phyloP scores from a whole-genome alignment of 768 basidiomycete species.

The Amanita thiersii region DNA sequence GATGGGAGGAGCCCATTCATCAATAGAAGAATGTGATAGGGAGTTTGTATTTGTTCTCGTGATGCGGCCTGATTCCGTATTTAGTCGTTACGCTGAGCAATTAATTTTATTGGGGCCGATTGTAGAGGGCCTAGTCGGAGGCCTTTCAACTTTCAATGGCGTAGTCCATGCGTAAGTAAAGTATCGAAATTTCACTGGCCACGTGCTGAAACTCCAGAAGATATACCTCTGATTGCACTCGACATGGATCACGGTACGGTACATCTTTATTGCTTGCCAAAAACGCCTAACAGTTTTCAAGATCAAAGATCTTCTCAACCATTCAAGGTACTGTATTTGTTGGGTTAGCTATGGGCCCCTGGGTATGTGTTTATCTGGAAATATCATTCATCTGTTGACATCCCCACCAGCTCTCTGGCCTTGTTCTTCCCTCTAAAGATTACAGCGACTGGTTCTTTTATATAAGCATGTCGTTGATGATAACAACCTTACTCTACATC shows the following conservation, averaged over 20 bases:
- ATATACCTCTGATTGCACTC: constrained; percentile 45
- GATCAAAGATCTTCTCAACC: constrained; percentile 48
- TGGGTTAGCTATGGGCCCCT: constrained; percentile 74
- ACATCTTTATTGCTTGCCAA: not conserved
- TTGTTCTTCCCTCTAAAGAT: constrained; percentile 54
- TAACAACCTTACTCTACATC: constrained; percentile 29
- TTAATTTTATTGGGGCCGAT: constrained; percentile 73
- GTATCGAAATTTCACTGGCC: no score
- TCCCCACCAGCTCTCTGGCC: constrained; percentile 28
- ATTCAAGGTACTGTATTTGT: constrained; percentile 71
- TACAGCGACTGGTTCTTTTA: constrained; percentile 44
- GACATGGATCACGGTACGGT: constrained; percentile 37
- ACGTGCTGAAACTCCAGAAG: constrained; percentile 37
- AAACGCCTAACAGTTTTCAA: constrained; percentile 10
- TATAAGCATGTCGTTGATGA: constrained; percentile 30
- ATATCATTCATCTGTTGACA: constrained; percentile 15
- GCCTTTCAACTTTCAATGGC: constrained; percentile 55
- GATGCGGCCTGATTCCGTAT: constrained; percentile 44
- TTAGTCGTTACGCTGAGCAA: constrained; percentile 51
- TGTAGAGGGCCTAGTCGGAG: constrained; percentile 75
- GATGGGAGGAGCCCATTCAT: constrained; percentile 4
- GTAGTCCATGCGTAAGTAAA: constrained; percentile 56
- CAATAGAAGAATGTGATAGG: constrained; percentile 29
- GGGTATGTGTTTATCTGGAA: no score
- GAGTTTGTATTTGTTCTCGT: constrained; percentile 77